Conservation (phyloP, 129 eudicot genomes). For the Apium graveolens region DNA sequence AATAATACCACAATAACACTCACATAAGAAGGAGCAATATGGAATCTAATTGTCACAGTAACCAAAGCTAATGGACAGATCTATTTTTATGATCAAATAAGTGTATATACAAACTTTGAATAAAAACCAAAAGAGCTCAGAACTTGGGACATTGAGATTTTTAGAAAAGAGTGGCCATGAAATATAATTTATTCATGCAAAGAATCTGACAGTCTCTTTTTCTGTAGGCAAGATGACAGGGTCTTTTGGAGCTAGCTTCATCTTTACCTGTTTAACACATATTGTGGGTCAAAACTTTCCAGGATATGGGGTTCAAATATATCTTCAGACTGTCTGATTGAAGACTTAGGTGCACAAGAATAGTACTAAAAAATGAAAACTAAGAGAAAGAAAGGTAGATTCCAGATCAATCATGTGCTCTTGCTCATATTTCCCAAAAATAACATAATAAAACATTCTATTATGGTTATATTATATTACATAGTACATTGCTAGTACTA, state of each 20-base stretch:
- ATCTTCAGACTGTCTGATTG: conserved; percentile 1
- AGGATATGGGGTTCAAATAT: conserved; percentile 9
- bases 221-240: conserved; percentile 16
- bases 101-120: not conserved
- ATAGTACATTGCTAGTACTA: not conserved
- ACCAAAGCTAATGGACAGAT: not conserved
- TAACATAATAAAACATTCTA: conserved; percentile 3
- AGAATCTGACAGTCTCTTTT: conserved; percentile 2
- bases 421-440: conserved; percentile 13
- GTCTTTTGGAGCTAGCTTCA: conserved; percentile 22
- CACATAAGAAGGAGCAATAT: not conserved
- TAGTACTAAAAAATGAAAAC: not conserved
- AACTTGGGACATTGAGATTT: not conserved
- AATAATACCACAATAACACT: not conserved
- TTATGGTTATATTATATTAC: not conserved
- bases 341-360: not conserved
- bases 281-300: conserved; percentile 45
- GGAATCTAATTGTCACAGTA: conserved; percentile 3
- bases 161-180: conserved; percentile 11
- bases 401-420: conserved; percentile 17
- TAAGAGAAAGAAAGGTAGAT: not conserved
- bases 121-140: not conserved
- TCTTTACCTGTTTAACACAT: conserved; percentile 38
- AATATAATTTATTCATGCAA: not conserved
- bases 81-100: not conserved